Evolutionary conservation across 2,329 filamentous ascomycete species (phyloP), one percentile per base, ranked within the genome.

Genomic region (Coleophoma crateriformis): DNA sequence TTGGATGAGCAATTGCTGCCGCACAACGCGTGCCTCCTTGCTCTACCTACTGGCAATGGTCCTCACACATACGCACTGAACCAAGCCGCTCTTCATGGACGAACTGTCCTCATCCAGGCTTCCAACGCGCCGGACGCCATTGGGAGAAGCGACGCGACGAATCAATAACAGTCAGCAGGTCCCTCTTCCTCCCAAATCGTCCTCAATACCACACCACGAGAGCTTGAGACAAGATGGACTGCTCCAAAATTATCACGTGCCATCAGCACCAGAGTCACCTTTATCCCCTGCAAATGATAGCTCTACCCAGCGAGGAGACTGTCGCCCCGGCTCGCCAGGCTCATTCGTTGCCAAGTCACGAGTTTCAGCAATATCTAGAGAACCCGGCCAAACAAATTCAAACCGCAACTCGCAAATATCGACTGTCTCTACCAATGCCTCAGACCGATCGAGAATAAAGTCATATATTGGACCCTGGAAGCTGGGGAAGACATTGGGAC

Each of bases 381-480:
- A 67, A 14, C 57, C 59, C 34, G 55, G 56, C 7, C 58, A 54
- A 4, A 47, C 56, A 4, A 60, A 66, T 37, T 62, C 65, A 2
- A 68, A 68, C 17, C 67, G 70, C 32, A 62, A 63, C 35, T 74
- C 71, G 0, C 67, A 69, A 45, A 61, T 68, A 45, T 71, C 68
- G 10, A 66, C 64, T 37, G 58, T 59, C 27, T 71, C 69, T 3
- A 67, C 64, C 2, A 67, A 58, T 59, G 62, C 53, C 20, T 65
- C 59, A 32, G 66, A 61, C 53, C 52, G 58, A 19, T 61, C 58
- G 48, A 52, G 54, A 11, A 52, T 64, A 55, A 85, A 85, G 69
- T 88, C 86, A 11, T 86, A 90, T 60, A 88, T 99, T 60, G 94
- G 94, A 0, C 92, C 92, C 57, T 99, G 94, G 94, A 84, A 92